A percentile compares a stretch with the other conserved stretches of the same genome.
phyloP scores from a whole-genome alignment of 2,329 filamentous ascomycete genomes.

The Capronia epimyces region DNA sequence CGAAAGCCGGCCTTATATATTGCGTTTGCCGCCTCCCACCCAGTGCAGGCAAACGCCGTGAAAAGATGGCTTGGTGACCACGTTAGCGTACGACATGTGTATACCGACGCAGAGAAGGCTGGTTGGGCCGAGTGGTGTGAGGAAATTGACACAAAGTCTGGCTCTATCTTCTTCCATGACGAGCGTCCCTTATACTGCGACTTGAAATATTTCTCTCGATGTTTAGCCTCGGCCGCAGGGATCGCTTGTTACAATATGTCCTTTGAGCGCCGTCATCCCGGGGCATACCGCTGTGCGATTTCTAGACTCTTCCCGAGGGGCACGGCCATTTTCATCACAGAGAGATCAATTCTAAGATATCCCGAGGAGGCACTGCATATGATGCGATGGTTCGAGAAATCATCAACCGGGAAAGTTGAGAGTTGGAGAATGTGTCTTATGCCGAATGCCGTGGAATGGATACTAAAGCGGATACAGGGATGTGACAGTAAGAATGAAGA shows the following conservation, averaged over 20 bases:
- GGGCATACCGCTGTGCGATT: background rate
- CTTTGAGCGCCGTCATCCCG: background rate
- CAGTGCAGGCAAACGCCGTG: slow-evolving; percentile 14
- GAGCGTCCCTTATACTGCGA: slow-evolving; percentile 9
- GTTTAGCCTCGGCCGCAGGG: background rate
- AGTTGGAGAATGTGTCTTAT: slow-evolving; percentile 14
- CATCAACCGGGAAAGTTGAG: slow-evolving; percentile 1
- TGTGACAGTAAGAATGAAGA: background rate
- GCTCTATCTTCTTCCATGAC: slow-evolving; percentile 14
- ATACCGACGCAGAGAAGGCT: slow-evolving; percentile 6
- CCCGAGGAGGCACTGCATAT: slow-evolving; percentile 3
- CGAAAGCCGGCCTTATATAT: slow-evolving; percentile 14
- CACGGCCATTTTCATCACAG: slow-evolving; percentile 18
- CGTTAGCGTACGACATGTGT: slow-evolving; percentile 9
- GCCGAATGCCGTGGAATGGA: slow-evolving; percentile 15
- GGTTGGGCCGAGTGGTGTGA: slow-evolving; percentile 17
- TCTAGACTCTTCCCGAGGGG: slow-evolving; percentile 20
- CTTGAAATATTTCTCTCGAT: slow-evolving; percentile 3
- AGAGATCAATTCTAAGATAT: slow-evolving; percentile 9
- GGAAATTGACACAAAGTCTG: background rate
- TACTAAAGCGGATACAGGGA: background rate
- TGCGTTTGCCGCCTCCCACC: slow-evolving; percentile 15
- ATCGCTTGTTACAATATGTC: slow-evolving; percentile 10
- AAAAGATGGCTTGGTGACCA: slow-evolving; percentile 10
- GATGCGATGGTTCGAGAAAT: slow-evolving; percentile 19